Evolutionary conservation across 1,139 yeast species (phyloP).

Genomic region (Saccharomyces hybrid): DNA sequence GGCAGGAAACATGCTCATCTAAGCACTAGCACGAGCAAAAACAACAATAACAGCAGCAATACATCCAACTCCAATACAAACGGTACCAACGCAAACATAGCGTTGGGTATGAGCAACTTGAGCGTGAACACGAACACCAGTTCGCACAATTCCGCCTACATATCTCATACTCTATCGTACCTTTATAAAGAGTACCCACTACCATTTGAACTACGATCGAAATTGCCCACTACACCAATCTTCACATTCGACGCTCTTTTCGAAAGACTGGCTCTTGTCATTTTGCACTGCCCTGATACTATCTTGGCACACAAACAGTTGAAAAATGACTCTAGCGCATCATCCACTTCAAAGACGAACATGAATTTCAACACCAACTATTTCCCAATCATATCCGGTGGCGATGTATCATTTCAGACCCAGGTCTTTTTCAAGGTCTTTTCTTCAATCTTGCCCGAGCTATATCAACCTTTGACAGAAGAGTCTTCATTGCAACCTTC

Average conservation of each 20-base stretch:
- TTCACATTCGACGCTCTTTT: slow-evolving; percentile 53
- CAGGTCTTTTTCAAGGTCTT: slow-evolving; percentile 53
- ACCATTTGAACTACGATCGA: slow-evolving; percentile 17
- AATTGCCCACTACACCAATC: slow-evolving; percentile 14
- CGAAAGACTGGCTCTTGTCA: slow-evolving; percentile 68
- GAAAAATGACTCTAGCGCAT: slow-evolving; percentile 9
- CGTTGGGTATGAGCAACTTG: neutral
- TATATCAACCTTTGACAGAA: slow-evolving; percentile 69
- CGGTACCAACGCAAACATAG: neutral
- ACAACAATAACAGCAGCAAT: neutral
- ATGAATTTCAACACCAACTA: slow-evolving; percentile 18
- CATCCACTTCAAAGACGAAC: slow-evolving; percentile 4
- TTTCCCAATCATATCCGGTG: slow-evolving; percentile 50
- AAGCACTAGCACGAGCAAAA: slow-evolving; percentile 4
- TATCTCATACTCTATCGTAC: slow-evolving; percentile 9
- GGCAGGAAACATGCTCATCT: slow-evolving; percentile 22
- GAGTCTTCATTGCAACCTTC: slow-evolving; percentile 58
- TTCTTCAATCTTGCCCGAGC: slow-evolving; percentile 66
- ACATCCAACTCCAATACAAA: neutral
- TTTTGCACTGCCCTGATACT: slow-evolving; percentile 62
- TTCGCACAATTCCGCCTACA: neutral
- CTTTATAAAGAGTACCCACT: slow-evolving; percentile 29
- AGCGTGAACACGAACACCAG: neutral
- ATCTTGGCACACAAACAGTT: slow-evolving; percentile 20
- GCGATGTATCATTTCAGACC: slow-evolving; percentile 40